These are phyloP conservation scores for Apiosordaria backusii DNA, from an alignment of 495 filamentous ascomycete genomes.

Conservation along the genomic window DNA sequence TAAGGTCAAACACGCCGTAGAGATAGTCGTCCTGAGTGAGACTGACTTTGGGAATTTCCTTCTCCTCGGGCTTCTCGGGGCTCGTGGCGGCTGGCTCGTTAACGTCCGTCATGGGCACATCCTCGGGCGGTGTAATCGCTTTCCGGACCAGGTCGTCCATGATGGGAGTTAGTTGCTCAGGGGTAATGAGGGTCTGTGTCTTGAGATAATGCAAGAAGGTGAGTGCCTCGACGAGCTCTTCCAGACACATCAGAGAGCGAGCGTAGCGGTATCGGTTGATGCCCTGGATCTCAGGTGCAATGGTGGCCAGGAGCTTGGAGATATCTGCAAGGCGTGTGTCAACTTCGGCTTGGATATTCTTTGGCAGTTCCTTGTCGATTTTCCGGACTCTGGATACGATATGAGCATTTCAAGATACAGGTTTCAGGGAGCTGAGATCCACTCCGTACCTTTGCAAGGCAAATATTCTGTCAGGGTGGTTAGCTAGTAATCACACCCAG, in stretches of 20 bases:
- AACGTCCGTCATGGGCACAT: slow-evolving; percentile 28
- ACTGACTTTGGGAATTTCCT: slow-evolving; percentile 35
- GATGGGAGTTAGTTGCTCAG: slow-evolving; percentile 50
- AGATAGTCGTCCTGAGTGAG: slow-evolving; percentile 83
- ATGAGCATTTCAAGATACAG: slow-evolving; percentile 11
- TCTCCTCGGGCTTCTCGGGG: not conserved
- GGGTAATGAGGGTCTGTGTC: slow-evolving; percentile 67
- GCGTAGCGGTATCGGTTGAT: slow-evolving; percentile 85
- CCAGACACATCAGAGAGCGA: slow-evolving; percentile 77
- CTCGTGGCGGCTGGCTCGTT: slow-evolving; percentile 10
- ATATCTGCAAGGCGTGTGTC: slow-evolving; percentile 64
- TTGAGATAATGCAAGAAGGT: slow-evolving; percentile 82
- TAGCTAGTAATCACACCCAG: not conserved
- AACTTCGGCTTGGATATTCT: slow-evolving; percentile 61
- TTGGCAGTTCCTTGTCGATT: slow-evolving; percentile 60
- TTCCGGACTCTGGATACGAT: slow-evolving; percentile 49
- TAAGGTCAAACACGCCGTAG: slow-evolving; percentile 87
- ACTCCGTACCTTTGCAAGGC: slow-evolving; percentile 5
- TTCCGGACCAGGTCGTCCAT: slow-evolving; percentile 39
- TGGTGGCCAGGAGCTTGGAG: slow-evolving; percentile 56
- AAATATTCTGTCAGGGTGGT: not conserved
- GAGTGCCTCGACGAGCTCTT: slow-evolving; percentile 89
- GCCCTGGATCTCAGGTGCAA: slow-evolving; percentile 68
- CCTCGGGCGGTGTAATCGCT: slow-evolving; percentile 22
- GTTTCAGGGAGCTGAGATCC: slow-evolving; percentile 32